Conservation (phyloP, 768 basidiomycete genomes). For the Tephrocybe sp. region DNA sequence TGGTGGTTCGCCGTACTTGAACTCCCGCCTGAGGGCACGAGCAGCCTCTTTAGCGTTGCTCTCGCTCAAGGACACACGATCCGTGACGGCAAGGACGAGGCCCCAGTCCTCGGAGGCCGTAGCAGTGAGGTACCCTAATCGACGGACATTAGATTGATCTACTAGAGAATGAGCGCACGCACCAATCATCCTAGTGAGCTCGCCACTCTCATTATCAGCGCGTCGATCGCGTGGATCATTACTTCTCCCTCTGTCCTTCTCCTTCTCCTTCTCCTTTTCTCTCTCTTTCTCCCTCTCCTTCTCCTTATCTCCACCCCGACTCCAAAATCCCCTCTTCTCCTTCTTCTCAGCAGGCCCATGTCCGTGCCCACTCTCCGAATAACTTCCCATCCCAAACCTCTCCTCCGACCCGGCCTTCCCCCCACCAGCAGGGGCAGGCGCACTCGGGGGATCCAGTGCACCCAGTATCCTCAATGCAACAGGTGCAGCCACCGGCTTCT, state of each 20-base stretch:
- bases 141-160: background rate
- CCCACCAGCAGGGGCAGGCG: too few species aligned
- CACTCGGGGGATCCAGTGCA: slow-evolving; percentile 57
- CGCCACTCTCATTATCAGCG: slow-evolving; percentile 13
- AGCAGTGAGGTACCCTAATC: slow-evolving; percentile 74
- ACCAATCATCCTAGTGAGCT: slow-evolving; percentile 22
- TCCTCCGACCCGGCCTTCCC: slow-evolving; percentile 34
- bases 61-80: slow-evolving; percentile 74
- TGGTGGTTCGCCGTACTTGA: slow-evolving; percentile 84
- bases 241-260: slow-evolving; percentile 10
- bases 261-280: slow-evolving; percentile 5
- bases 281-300: slow-evolving; percentile 13
- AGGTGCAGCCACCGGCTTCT: slow-evolving; percentile 27
- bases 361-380: slow-evolving; percentile 32
- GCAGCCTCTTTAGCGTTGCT: slow-evolving; percentile 81
- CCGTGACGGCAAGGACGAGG: slow-evolving; percentile 83
- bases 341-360: slow-evolving; percentile 38
- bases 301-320: slow-evolving; percentile 31
- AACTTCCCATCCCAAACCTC: slow-evolving; percentile 13
- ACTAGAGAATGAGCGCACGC: background rate
- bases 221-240: slow-evolving; percentile 10
- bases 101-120: slow-evolving; percentile 82
- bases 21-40: slow-evolving; percentile 78
- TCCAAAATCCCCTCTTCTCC: slow-evolving; percentile 61
- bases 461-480: slow-evolving; percentile 55